Conservation (phyloP, 2,329 filamentous ascomycete genomes). For the Penicillium sp. region DNA sequence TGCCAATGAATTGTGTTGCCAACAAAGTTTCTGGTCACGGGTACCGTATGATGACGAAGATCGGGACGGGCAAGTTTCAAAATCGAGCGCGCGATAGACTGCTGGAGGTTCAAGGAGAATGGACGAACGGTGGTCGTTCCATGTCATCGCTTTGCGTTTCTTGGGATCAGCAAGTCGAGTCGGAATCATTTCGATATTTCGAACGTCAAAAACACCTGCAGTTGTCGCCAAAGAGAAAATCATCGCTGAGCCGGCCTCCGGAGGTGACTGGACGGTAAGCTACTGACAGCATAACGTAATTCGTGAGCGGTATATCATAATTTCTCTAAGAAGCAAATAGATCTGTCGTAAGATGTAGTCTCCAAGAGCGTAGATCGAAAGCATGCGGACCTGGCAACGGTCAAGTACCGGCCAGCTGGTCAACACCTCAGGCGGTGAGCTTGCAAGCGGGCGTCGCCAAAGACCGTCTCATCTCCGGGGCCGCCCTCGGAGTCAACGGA, state of each 20-base stretch:
- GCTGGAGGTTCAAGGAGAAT: neutral
- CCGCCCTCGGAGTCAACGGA: too few relatives aligned
- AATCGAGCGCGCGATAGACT: neutral
- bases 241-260: neutral
- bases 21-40: neutral
- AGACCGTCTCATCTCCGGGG: neutral
- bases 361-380: too few relatives aligned
- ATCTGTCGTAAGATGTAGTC: too few relatives aligned
- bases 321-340: neutral
- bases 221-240: neutral
- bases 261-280: neutral
- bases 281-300: neutral
- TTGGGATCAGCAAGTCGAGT: neutral
- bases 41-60: neutral
- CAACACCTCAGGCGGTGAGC: neutral
- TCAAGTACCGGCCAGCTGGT: too few relatives aligned
- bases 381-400: too few relatives aligned
- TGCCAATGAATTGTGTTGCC: neutral
- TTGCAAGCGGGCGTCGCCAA: neutral
- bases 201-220: neutral
- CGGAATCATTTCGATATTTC: neutral
- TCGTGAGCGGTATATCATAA: neutral
- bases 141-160: neutral
- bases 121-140: neutral
- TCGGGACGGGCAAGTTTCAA: neutral